A percentile compares a stretch with the other conserved stretches of the same genome.
Evolutionary conservation across 2,329 filamentous ascomycete genomes (phyloP).

Genomic region (Sodiomyces alkalinus): DNA sequence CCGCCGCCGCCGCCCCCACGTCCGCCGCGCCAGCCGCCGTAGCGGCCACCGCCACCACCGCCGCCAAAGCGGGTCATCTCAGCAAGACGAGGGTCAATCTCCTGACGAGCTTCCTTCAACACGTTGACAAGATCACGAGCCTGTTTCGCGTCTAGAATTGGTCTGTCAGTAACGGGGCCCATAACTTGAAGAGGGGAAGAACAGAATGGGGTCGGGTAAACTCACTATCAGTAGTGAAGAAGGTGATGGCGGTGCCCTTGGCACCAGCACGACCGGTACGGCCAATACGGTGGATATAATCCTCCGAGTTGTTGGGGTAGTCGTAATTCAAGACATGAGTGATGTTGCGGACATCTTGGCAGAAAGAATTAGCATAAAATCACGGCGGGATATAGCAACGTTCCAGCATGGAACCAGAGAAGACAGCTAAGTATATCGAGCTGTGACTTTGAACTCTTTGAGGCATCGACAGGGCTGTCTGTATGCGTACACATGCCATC

Average conservation of each 20-base stretch:
- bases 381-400: constrained; percentile 39
- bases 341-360: constrained; percentile 98
- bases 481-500: constrained; percentile 43
- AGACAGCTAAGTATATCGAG: constrained; percentile 33
- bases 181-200: neutral
- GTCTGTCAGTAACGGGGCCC: neutral
- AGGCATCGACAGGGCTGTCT: constrained; percentile 43
- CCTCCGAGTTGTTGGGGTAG: constrained; percentile 97
- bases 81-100: constrained; percentile 85
- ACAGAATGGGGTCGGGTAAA: constrained; percentile 14
- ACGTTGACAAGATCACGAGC: constrained; percentile 92
- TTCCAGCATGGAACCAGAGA: constrained; percentile 39
- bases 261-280: constrained; percentile 91
- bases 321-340: constrained; percentile 99
- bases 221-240: constrained; percentile 99
- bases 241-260: constrained; percentile 89
- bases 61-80: constrained; percentile 94
- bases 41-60: constrained; percentile 62
- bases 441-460: constrained; percentile 39
- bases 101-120: constrained; percentile 91
- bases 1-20: constrained; percentile 33
- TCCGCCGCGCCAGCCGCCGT: constrained; percentile 56
- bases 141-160: constrained; percentile 64
- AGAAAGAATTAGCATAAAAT: constrained; percentile 60
- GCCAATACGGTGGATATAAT: constrained; percentile 94